Evolutionary conservation across 495 filamentous ascomycete species (phyloP).

Genomic region (Trichocladium uniseriatum): DNA sequence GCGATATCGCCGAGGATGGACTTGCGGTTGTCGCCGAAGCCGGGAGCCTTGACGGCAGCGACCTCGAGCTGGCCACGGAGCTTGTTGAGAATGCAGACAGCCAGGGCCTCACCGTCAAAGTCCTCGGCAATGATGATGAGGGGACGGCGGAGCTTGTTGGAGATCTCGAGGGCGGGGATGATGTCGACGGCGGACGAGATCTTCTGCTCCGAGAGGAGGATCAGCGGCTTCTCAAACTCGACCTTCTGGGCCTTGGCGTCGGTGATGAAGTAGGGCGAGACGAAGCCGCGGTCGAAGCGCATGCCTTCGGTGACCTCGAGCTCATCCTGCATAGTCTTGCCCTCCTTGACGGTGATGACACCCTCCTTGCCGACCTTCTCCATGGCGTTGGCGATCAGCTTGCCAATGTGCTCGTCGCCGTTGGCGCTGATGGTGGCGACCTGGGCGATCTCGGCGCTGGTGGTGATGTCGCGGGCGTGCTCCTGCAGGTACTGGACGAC

Average conservation of each 20-base stretch:
- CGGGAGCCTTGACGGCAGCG: conserved; percentile 95
- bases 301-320: conserved; percentile 98
- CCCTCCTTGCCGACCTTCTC: conserved; percentile 99
- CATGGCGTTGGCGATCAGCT: conserved; percentile 95
- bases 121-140: conserved; percentile 98
- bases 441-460: conserved; percentile 92
- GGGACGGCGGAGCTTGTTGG: conserved; percentile 87
- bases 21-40: conserved; percentile 99
- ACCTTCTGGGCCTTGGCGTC: conserved; percentile 97
- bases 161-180: conserved; percentile 92
- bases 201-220: conserved; percentile 99
- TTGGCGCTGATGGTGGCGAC: conserved; percentile 97
- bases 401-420: conserved; percentile 90
- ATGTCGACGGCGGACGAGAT: conserved; percentile 98
- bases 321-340: conserved; percentile 96
- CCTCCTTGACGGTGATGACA: conserved; percentile 99
- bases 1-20: conserved; percentile 94
- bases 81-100: conserved; percentile 99
- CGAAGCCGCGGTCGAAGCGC: conserved; percentile 97
- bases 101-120: conserved; percentile 96
- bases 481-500: conserved; percentile 87
- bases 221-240: conserved; percentile 98
- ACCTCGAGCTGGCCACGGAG: conserved; percentile 98
- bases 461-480: conserved; percentile 96
- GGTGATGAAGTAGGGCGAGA: conserved; percentile 99